Evolutionary conservation across 768 basidiomycete genomes (phyloP).

Genomic region (Lactarius vividus): DNA sequence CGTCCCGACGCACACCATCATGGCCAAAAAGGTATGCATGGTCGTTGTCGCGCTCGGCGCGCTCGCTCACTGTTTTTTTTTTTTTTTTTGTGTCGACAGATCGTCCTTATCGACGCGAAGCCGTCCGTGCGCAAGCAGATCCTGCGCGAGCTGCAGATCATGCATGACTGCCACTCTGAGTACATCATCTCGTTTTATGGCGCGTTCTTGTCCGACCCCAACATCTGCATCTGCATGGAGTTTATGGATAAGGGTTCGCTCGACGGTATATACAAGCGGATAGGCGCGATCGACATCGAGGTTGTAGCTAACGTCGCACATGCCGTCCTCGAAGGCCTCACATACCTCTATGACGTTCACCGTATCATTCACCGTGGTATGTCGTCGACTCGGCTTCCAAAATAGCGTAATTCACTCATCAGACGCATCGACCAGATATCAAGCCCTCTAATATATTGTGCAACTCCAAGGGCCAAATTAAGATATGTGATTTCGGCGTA

Average conservation of each 20-base stretch:
- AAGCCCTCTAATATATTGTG: slow-evolving; percentile 97
- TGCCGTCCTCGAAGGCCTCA: slow-evolving; percentile 91
- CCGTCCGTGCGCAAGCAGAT: slow-evolving; percentile 97
- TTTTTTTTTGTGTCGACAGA: slow-evolving; percentile 44
- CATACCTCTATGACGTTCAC: slow-evolving; percentile 96
- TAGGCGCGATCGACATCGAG: slow-evolving; percentile 89
- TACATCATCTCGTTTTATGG: slow-evolving; percentile 98
- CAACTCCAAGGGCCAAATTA: slow-evolving; percentile 94
- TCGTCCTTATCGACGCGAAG: slow-evolving; percentile 95
- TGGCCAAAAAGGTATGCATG: slow-evolving; percentile 89
- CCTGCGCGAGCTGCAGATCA: slow-evolving; percentile 94
- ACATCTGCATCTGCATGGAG: slow-evolving; percentile 99
- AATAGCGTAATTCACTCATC: not conserved
- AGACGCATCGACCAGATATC: slow-evolving; percentile 64
- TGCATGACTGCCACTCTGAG: slow-evolving; percentile 93
- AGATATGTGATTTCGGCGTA: slow-evolving; percentile 99
- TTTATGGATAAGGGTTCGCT: slow-evolving; percentile 91
- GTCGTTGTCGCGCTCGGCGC: slow-evolving; percentile 30
- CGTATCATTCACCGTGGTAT: slow-evolving; percentile 97
- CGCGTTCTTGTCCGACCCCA: slow-evolving; percentile 94
- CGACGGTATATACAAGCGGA: slow-evolving; percentile 94
- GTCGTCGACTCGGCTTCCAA: slow-evolving; percentile 38
- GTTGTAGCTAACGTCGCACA: slow-evolving; percentile 93
- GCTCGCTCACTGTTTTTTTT: not conserved
- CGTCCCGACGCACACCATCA: slow-evolving; percentile 82